Evolutionary conservation across 495 filamentous ascomycete genomes (phyloP).

Genomic region (Niebla homalea): DNA sequence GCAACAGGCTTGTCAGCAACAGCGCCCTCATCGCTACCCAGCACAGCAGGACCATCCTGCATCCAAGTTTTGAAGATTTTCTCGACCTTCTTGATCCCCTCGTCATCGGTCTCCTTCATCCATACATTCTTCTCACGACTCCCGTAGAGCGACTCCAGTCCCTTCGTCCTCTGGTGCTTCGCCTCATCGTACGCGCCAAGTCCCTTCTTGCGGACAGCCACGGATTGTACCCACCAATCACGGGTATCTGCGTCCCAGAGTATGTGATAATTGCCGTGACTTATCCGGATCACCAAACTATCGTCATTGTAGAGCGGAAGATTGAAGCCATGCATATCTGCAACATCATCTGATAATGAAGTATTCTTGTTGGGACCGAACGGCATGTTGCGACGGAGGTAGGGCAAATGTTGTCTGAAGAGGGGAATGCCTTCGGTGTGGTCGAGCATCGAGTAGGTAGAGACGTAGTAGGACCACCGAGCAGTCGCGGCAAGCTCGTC

Average conservation of each 20-base stretch:
- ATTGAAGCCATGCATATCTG: constrained; percentile 26
- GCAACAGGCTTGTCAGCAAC: no score
- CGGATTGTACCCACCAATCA: constrained; percentile 38
- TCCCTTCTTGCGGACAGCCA: constrained; percentile 7
- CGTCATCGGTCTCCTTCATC: constrained; percentile 5
- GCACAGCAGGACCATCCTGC: constrained; percentile 3
- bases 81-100: constrained; percentile 11
- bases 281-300: constrained; percentile 64
- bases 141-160: constrained; percentile 11
- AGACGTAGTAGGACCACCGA: constrained; percentile 86
- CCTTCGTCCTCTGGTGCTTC: constrained; percentile 9
- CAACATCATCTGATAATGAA: constrained; percentile 17
- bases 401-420: constrained; percentile 49
- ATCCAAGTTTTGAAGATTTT: constrained; percentile 10
- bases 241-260: constrained; percentile 58
- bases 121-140: constrained; percentile 9
- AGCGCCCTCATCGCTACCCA: neutral
- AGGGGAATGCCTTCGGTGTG: constrained; percentile 74
- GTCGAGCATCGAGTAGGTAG: constrained; percentile 74
- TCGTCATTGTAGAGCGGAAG: constrained; percentile 52
- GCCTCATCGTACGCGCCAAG: constrained; percentile 10
- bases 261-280: constrained; percentile 68
- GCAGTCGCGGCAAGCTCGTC: constrained; percentile 43
- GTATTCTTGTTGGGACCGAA: constrained; percentile 26
- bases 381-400: constrained; percentile 62